A percentile compares a stretch with the other conserved stretches of the same genome.
Conservation (phyloP, 306 rosid species). For the Malus sieversii region DNA sequence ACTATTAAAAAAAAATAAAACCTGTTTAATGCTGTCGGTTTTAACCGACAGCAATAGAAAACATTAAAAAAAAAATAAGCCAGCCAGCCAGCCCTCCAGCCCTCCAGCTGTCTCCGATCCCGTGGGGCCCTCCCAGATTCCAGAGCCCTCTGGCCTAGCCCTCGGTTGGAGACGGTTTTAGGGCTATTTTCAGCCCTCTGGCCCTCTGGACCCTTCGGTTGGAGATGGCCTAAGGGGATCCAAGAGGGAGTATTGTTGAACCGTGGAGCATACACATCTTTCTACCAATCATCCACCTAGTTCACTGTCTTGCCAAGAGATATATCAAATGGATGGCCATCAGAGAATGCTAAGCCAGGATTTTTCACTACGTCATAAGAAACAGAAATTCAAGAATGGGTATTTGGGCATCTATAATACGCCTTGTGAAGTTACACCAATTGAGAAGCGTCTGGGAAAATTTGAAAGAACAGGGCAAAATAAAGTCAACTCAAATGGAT, state of each 20-base stretch:
- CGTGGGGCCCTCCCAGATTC: too few species aligned
- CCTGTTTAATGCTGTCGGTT: too few species aligned
- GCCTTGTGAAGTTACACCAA: slow-evolving; percentile 6
- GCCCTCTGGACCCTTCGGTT: too few species aligned
- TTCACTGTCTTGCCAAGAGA: slow-evolving; percentile 38
- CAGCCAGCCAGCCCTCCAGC: too few species aligned
- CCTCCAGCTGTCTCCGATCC: too few species aligned
- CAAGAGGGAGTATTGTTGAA: slow-evolving; percentile 38
- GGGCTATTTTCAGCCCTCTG: too few species aligned
- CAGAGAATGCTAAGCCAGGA: slow-evolving; percentile 18
- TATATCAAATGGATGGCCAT: slow-evolving; percentile 29
- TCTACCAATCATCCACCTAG: slow-evolving; percentile 22
- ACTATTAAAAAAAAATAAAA: too few species aligned
- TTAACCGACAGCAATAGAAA: too few species aligned
- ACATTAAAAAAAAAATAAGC: too few species aligned
- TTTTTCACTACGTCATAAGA: slow-evolving; percentile 29
- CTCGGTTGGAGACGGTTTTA: too few species aligned
- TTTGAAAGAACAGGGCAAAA: slow-evolving; percentile 11
- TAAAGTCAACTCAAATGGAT: slow-evolving; percentile 9
- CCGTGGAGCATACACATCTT: slow-evolving; percentile 19
- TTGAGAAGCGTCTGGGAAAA: slow-evolving; percentile 21
- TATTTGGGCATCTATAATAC: slow-evolving; percentile 22
- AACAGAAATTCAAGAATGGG: slow-evolving; percentile 34
- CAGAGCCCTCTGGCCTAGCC: too few species aligned
- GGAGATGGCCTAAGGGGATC: slow-evolving; percentile 17